Evolutionary conservation across 306 rosid species (phyloP), one percentile per base, ranked within the genome.

Genomic region (Quercus suber): DNA sequence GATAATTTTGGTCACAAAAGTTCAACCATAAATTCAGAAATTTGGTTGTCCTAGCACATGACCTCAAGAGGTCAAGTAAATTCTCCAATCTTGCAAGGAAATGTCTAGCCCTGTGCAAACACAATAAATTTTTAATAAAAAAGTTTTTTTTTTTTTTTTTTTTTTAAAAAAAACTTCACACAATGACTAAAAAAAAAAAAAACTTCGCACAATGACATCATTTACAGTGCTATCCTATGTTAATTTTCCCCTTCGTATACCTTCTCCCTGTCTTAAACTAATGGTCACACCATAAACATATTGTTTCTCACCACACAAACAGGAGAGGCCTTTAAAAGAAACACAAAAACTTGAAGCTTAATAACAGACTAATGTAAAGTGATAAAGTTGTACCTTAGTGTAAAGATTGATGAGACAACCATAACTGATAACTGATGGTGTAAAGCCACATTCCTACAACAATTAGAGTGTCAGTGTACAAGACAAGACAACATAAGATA

Each of bases 391-490:
- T 86, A 95, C 99, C 98, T 95, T 95, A 58, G 89, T 79, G 77
- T 89, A 95, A 84, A 86, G 97, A 84, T 95, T 95, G 84, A 92
- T 87, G 72, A 95, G 89, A 88, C 99, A 95, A 52, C 99, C 97
- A 87, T 92, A 95, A 81, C 85, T 95, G 87, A 95, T 78, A 86
- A 92, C 84, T 11, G 98, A 89, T 78, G 99, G 99, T 63, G 94
- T 85, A 85, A 95, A 88, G 76, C 99, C 98, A 80, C 98, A 95
- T 91, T 95, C 98, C 99, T 95, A 73, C 78, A 49, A 73, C 33
- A 64, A 80, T 52, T 58, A 76, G 67, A 53, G 61, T n/a, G 73
- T 82, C 67, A 83, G 57, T 7, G 51, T 18, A 78, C 41, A 45
- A 61, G 74, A 68, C 71, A 76, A 79, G 70, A 68, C 43, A 58